Conservation (phyloP, 148 eudicot genomes). For the Linanthus parryae region DNA sequence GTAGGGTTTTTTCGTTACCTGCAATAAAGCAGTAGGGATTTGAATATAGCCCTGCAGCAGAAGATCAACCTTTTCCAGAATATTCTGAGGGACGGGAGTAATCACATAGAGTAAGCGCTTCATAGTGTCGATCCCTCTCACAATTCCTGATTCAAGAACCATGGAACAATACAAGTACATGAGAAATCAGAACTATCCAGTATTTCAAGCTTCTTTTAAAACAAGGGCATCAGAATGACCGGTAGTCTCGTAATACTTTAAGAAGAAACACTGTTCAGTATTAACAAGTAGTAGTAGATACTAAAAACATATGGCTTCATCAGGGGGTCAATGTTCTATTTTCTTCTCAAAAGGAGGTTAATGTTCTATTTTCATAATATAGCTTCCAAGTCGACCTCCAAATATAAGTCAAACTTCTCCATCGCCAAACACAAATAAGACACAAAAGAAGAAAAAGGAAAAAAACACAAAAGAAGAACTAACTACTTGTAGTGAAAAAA, state of each 20-base stretch:
- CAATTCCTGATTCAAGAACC: slow-evolving; percentile 49
- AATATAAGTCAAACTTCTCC: no score
- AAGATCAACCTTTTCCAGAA: slow-evolving; percentile 59
- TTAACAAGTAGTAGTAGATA: no score
- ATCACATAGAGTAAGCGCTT: slow-evolving; percentile 51
- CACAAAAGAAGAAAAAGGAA: no score
- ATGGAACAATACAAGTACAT: not conserved
- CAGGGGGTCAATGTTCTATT: no score
- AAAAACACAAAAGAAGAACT: no score
- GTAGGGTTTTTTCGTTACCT: no score
- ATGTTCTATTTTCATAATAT: no score
- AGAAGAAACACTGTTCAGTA: no score
- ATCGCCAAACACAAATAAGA: no score
- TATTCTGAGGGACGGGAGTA: slow-evolving; percentile 66
- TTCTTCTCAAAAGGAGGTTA: no score
- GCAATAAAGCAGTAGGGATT: slow-evolving; percentile 66
- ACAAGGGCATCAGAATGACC: not conserved
- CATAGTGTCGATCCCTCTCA: slow-evolving; percentile 58
- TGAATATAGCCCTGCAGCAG: slow-evolving; percentile 76
- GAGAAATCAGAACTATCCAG: not conserved
- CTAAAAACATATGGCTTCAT: no score
- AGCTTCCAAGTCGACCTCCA: no score
- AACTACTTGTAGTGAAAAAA: not conserved
- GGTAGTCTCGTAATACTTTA: not conserved
- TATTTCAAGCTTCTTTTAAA: not conserved